phyloP scores from a whole-genome alignment of 108 stramenopile genomes.

The Epithemia pelagica region DNA sequence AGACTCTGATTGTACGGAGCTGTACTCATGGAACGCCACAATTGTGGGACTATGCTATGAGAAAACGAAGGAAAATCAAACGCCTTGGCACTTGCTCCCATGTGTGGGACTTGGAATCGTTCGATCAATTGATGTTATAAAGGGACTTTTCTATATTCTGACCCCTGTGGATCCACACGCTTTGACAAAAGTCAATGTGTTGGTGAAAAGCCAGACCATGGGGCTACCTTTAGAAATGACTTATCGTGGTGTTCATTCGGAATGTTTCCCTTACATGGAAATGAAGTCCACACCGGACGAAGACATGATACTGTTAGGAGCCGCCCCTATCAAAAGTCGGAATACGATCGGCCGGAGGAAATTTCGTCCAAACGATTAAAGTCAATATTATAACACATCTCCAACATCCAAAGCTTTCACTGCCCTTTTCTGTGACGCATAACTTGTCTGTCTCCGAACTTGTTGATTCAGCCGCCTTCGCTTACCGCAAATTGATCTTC shows the following conservation, averaged over 20 bases:
- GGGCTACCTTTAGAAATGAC: constrained; percentile 52
- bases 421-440: no score
- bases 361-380: background rate
- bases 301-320: constrained; percentile 27
- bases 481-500: no score
- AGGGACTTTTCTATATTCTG: constrained; percentile 54
- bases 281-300: constrained; percentile 17
- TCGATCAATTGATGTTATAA: constrained; percentile 57
- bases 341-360: constrained; percentile 45
- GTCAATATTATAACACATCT: no score
- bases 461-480: no score
- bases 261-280: constrained; percentile 60
- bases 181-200: constrained; percentile 24
- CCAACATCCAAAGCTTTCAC: no score
- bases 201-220: constrained; percentile 47
- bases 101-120: constrained; percentile 75
- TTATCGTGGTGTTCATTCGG: constrained; percentile 59
- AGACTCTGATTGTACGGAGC: constrained; percentile 15
- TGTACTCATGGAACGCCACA: constrained; percentile 42
- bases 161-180: constrained; percentile 45
- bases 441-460: no score
- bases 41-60: constrained; percentile 65
- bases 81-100: constrained; percentile 17
- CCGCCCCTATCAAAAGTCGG: constrained; percentile 69
- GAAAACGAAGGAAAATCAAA: constrained; percentile 10